phyloP scores from a whole-genome alignment of 805 yeast species.

The Ogataea salicorniae region DNA sequence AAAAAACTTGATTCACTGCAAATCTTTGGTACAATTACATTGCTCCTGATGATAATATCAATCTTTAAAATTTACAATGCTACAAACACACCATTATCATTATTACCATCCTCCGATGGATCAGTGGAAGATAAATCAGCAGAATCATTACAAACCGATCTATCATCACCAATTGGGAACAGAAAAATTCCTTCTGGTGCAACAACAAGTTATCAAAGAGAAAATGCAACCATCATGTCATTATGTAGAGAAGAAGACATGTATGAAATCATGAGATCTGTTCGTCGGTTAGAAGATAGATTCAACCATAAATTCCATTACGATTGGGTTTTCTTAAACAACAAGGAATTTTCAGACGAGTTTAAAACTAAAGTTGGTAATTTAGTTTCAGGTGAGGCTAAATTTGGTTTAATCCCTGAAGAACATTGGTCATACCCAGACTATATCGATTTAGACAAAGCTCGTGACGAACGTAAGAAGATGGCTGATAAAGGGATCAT shows the following conservation, averaged over 20 bases:
- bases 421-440: constrained; percentile 88
- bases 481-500: constrained; percentile 41
- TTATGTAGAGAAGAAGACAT: constrained; percentile 69
- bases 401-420: constrained; percentile 66
- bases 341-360: constrained; percentile 66
- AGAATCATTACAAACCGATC: not conserved
- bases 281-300: constrained; percentile 69
- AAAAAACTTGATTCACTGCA: constrained; percentile 1
- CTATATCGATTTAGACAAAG: constrained; percentile 69
- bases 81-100: not conserved
- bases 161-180: not conserved
- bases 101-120: not conserved
- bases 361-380: constrained; percentile 52
- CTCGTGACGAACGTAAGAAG: constrained; percentile 53
- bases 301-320: constrained; percentile 73
- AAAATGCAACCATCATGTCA: constrained; percentile 53
- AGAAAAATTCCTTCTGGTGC: too few relatives aligned
- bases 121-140: not conserved
- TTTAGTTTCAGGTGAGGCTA: constrained; percentile 60
- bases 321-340: constrained; percentile 92
- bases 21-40: constrained; percentile 1
- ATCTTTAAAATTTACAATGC: constrained; percentile 5
- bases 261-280: constrained; percentile 51
- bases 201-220: constrained; percentile 14
- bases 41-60: constrained; percentile 1